Base-by-base conservation (phyloP, 768 basidiomycete species). In the Leccinum variicolor region DNA sequence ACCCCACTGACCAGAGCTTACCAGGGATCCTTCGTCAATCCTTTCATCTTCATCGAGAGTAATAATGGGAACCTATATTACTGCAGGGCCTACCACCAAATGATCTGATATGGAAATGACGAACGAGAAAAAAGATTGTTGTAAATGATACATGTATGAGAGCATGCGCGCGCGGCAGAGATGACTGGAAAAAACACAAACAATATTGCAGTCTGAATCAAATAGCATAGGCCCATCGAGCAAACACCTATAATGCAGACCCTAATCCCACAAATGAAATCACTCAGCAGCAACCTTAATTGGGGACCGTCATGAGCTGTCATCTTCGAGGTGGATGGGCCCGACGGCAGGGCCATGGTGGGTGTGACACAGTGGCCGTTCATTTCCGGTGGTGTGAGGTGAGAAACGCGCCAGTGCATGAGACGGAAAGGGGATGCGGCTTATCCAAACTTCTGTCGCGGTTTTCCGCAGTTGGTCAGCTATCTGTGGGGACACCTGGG, bases 381-480 rank as follows among this genome's bases (percentile, higher is more conserved):
- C 64, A 54, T 61, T 31, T 51, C 48, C 50, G 34, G 13, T 31
- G 19, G 50, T 50, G 31, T 47, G 33, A 46, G 49, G 41, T 3
- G 56, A 47, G 39, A 47, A 21, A 8, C 51, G 56, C 17, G 26
- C 19, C 17, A 11, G 41, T 26, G 34, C 50, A n/a, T 50, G 54
- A 15, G 46, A 7, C 9, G 62, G 59, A 14, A 55, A 36, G 26
- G 58, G 59, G 9, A 25, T 56, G 10, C 65, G 67, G 53, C 60
- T 65, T 45, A 91, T 76, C 89, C 89, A 90, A 10, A 84, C 87
- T 64, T 89, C 87, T 52, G 77, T 82, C n/a, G 82, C 82, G 19
- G 74, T 77, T 28, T 80, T 78, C 19, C 82, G 75, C 45, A 85
- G 63, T 34, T 79, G 76, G 19, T 75, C 70, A 2, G 81, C 83